These are phyloP conservation scores for Artemisia annua DNA, from an alignment of 129 eudicot species.

Conservation along the genomic window DNA sequence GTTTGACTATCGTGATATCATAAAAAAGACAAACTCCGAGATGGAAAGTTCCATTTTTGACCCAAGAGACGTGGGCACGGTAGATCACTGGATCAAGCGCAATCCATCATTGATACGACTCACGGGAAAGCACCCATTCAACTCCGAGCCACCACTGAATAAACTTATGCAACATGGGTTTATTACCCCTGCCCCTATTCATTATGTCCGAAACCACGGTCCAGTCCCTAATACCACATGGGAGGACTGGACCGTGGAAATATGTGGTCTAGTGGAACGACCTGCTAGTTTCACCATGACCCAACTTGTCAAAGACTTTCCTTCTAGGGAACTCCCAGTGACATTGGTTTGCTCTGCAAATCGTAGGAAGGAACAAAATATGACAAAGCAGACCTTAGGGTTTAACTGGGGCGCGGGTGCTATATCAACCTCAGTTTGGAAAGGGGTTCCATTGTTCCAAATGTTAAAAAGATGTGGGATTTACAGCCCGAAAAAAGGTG, in stretches of 20 bases:
- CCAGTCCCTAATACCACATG: slow-evolving; percentile 63
- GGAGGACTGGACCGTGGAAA: slow-evolving; percentile 85
- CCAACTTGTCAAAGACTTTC: slow-evolving; percentile 57
- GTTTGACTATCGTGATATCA: slow-evolving; percentile 24
- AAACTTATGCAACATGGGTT: slow-evolving; percentile 98
- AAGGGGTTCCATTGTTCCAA: slow-evolving; percentile 69
- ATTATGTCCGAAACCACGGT: slow-evolving; percentile 96
- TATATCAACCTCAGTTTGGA: slow-evolving; percentile 82
- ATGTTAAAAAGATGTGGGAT: slow-evolving; percentile 70
- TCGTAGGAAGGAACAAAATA: slow-evolving; percentile 82
- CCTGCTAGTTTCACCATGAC: slow-evolving; percentile 69
- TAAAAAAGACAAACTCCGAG: slow-evolving; percentile 50
- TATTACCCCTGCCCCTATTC: slow-evolving; percentile 88
- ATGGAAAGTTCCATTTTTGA: slow-evolving; percentile 65
- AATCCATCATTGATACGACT: slow-evolving; percentile 78
- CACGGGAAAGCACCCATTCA: slow-evolving; percentile 96
- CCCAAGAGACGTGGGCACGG: slow-evolving; percentile 58
- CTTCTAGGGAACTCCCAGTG: slow-evolving; percentile 61
- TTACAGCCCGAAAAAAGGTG: slow-evolving; percentile 53
- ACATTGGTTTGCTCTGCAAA: slow-evolving; percentile 89
- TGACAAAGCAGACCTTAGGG: slow-evolving; percentile 72
- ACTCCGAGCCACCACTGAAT: slow-evolving; percentile 78
- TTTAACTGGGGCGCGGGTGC: slow-evolving; percentile 96
- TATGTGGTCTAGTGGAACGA: slow-evolving; percentile 61
- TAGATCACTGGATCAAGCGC: slow-evolving; percentile 82